These are phyloP conservation scores for Westerdykella ornata DNA, from an alignment of 2,329 filamentous ascomycete species.

Conservation along the genomic window DNA sequence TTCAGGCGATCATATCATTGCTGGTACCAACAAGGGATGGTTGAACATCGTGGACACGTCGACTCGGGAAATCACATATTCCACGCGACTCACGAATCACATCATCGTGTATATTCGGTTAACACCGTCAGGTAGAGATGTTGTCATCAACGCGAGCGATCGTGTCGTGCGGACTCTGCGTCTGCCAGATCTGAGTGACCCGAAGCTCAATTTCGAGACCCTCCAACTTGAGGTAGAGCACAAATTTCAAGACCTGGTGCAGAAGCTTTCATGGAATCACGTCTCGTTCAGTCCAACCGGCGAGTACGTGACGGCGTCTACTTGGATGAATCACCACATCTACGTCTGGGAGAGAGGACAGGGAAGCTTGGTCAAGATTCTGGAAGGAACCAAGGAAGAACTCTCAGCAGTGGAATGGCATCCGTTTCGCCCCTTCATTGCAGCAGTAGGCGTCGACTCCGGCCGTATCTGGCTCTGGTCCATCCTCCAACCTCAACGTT, in stretches of 20 bases:
- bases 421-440: slow-evolving; percentile 76
- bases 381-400: slow-evolving; percentile 95
- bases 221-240: slow-evolving; percentile 90
- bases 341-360: slow-evolving; percentile 96
- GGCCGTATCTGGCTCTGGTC: slow-evolving; percentile 95
- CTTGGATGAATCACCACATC: slow-evolving; percentile 96
- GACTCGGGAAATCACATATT: slow-evolving; percentile 78
- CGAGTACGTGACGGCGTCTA: slow-evolving; percentile 93
- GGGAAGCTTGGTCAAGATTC: slow-evolving; percentile 89
- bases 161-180: slow-evolving; percentile 90
- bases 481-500: slow-evolving; percentile 88
- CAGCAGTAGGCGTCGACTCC: slow-evolving; percentile 85
- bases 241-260: slow-evolving; percentile 97
- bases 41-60: slow-evolving; percentile 88
- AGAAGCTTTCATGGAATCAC: slow-evolving; percentile 92
- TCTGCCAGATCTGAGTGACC: slow-evolving; percentile 63
- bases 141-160: slow-evolving; percentile 90
- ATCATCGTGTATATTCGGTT: slow-evolving; percentile 84
- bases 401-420: slow-evolving; percentile 98
- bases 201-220: slow-evolving; percentile 70
- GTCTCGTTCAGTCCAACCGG: slow-evolving; percentile 90
- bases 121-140: slow-evolving; percentile 73
- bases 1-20: slow-evolving; percentile 78
- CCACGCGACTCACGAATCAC: slow-evolving; percentile 77
- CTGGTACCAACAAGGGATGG: slow-evolving; percentile 92